phyloP scores from a whole-genome alignment of 2,329 filamentous ascomycete genomes.

The Botrytis tulipae region DNA sequence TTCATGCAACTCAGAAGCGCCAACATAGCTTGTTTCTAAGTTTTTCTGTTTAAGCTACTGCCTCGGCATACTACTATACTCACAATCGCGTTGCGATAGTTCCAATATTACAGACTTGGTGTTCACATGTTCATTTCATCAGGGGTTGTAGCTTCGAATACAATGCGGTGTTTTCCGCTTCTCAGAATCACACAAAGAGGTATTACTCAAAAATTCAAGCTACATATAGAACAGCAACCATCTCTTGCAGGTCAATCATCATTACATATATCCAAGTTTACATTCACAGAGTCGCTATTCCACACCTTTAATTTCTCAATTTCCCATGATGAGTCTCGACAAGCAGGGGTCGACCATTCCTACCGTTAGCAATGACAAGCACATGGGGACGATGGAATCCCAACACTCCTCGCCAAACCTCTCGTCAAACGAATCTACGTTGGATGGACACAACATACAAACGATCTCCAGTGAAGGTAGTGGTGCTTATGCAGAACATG shows the following conservation, averaged over 20 bases:
- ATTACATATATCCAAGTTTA: neutral
- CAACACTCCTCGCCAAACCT: slow-evolving; percentile 6
- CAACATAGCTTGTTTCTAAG: neutral
- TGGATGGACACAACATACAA: neutral
- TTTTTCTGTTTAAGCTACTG: neutral
- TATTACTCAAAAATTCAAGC: neutral
- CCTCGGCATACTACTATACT: neutral
- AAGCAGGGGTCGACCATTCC: neutral
- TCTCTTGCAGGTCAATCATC: neutral
- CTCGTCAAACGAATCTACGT: neutral
- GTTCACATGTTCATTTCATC: neutral
- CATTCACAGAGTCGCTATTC: neutral
- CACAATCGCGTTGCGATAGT: neutral
- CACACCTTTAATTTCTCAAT: neutral
- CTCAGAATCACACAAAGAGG: neutral
- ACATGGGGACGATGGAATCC: neutral
- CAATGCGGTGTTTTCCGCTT: neutral
- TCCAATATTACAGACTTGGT: neutral
- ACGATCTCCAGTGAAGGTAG: neutral
- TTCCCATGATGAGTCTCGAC: neutral
- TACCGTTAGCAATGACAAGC: neutral
- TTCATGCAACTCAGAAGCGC: neutral
- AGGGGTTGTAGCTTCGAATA: neutral
- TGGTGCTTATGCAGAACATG: slow-evolving; percentile 36
- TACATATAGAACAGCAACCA: neutral